These are phyloP conservation scores for Vaccinium vitisidaea DNA, from an alignment of 148 eudicot species.

Conservation along the genomic window DNA sequence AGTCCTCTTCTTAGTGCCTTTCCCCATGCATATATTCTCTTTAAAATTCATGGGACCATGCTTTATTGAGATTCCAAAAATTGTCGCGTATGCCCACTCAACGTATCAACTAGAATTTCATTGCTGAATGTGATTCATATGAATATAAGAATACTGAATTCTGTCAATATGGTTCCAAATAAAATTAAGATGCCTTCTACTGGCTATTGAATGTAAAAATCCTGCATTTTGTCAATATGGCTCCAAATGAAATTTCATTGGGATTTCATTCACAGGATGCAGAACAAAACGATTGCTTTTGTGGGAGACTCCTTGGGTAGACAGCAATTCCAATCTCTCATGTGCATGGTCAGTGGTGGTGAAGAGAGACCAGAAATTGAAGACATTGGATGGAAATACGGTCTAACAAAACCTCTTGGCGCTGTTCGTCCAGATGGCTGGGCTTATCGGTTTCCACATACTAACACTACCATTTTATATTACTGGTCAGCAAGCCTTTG, in stretches of 20 bases:
- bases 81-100: neutral
- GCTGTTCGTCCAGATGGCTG: slow-evolving; percentile 58
- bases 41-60: neutral
- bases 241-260: neutral
- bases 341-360: slow-evolving; percentile 71
- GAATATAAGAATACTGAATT: neutral
- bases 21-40: neutral
- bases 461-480: slow-evolving; percentile 61
- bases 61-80: neutral
- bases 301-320: slow-evolving; percentile 69
- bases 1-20: neutral
- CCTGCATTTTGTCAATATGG: neutral
- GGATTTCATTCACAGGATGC: slow-evolving; percentile 35
- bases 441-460: slow-evolving; percentile 49
- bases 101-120: neutral
- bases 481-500: slow-evolving; percentile 63
- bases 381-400: slow-evolving; percentile 46
- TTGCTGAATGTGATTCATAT: neutral
- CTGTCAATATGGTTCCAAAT: neutral
- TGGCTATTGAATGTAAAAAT: neutral
- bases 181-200: neutral
- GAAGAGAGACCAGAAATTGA: slow-evolving; percentile 44
- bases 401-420: slow-evolving; percentile 38
- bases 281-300: slow-evolving; percentile 67
- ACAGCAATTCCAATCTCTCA: slow-evolving; percentile 64